These are phyloP conservation scores for Pleurotus ostreatus DNA, from an alignment of 768 basidiomycete genomes.

Conservation along the genomic window DNA sequence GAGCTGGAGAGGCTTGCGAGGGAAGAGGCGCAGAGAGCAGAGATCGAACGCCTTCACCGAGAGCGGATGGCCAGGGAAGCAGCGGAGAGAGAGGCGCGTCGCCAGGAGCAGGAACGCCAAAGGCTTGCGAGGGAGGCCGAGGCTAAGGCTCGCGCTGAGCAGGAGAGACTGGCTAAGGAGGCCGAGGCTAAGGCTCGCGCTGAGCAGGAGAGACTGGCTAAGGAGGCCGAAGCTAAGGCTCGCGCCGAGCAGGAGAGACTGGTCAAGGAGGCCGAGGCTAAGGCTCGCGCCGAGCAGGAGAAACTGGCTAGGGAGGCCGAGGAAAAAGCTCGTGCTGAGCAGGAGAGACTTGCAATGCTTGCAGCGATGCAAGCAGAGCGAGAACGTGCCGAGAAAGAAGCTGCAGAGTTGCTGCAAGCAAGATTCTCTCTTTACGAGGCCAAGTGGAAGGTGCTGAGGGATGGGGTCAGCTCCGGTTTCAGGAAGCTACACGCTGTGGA, in stretches of 20 bases:
- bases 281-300: neutral
- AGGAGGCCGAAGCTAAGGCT: no score
- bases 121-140: neutral
- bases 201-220: no score
- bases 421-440: slow-evolving; percentile 23
- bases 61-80: neutral
- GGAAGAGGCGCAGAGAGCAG: neutral
- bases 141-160: neutral
- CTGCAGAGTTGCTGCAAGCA: neutral
- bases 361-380: neutral
- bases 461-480: neutral
- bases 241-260: neutral
- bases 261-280: neutral
- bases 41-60: neutral
- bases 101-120: neutral
- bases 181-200: no score
- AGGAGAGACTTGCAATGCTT: neutral
- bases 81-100: neutral
- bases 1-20: neutral
- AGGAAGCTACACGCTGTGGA: slow-evolving; percentile 21
- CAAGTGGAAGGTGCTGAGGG: slow-evolving; percentile 33
- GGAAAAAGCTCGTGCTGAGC: neutral
- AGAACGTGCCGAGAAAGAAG: neutral
- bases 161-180: no score
- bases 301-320: neutral